Conservation (phyloP, 148 eudicot genomes). For the Hydrangea macrophylla region DNA sequence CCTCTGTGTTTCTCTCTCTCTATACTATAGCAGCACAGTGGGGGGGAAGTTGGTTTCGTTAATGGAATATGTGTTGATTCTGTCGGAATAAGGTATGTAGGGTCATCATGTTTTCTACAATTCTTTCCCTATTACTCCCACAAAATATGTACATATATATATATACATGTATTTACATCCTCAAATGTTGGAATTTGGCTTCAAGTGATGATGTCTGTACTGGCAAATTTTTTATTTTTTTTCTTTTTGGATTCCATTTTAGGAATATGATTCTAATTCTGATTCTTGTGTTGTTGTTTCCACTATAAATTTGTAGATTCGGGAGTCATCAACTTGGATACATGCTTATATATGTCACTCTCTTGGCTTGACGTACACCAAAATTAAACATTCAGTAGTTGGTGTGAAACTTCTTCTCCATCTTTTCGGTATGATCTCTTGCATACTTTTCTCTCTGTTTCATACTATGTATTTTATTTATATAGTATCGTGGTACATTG, state of each 20-base stretch:
- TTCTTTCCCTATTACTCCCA: slow-evolving; percentile 5
- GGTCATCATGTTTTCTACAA: slow-evolving; percentile 9
- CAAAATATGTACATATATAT: background rate
- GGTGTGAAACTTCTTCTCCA: slow-evolving; percentile 1
- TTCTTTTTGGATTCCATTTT: background rate
- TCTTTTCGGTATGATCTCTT: background rate
- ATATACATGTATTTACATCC: background rate
- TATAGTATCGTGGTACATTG: background rate
- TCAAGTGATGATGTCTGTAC: no score
- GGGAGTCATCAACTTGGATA: slow-evolving; percentile 3
- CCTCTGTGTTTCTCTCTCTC: no score
- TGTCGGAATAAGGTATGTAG: background rate
- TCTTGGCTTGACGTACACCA: background rate
- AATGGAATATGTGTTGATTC: background rate
- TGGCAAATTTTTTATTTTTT: no score
- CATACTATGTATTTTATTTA: no score
- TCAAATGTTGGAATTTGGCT: background rate
- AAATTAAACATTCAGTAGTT: background rate
- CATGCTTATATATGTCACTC: background rate
- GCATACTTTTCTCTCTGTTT: background rate
- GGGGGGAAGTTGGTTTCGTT: no score
- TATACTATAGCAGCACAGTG: background rate
- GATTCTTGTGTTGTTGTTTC: background rate
- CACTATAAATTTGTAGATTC: background rate
- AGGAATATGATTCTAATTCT: slow-evolving; percentile 16